Evolutionary conservation across 768 basidiomycete genomes (phyloP), one percentile per base, ranked within the genome.

Genomic region (Cyclocybe cylindracea): DNA sequence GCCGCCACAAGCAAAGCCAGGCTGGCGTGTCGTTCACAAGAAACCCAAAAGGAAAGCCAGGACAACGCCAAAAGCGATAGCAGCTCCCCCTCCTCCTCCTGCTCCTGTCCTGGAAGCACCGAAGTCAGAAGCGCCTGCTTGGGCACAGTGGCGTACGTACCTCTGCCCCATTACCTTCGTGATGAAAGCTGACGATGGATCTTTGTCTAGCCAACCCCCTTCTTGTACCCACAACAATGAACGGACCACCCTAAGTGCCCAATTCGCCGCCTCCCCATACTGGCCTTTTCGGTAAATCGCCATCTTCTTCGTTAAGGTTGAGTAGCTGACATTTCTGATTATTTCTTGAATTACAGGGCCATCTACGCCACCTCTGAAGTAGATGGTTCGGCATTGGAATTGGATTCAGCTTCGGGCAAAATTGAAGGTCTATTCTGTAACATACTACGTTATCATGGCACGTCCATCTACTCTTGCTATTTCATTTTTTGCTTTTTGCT

Each of bases 141-240:
- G 90, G 90, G 83, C 89, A 0, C 88, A 91, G 59, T 92, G 84
- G 74, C 90, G 89, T 92, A 64, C 47, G 82, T 76, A 34, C 35
- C 4, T 45, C 36, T 40, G 37, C 35, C n/a, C 19, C 48, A 11
- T 18, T 4, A 1, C 29, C n/a, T 24, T 16, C 13, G 4, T n/a
- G 43, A 10, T 8, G 39, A 6, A 7, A 7, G 10, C 4, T 18
- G 5, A 24, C 40, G 16, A 38, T 9, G 47, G 46, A 35, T 38
- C 34, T 42, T 45, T 32, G 10, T 46, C 6, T 60, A 89, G 88
- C 89, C 3, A 88, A 89, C 60, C 85, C 87, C 3, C 63, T 83
- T 5, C 61, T 87, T 7, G 74, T 79, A 1, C 86, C 86, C 0
- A 68, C 73, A 2, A 71, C 79, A 0, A 55, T 73, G 5, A 60